Percentiles rank a stretch among this genome's conserved stretches.
phyloP scores from a whole-genome alignment of 257 asterid species.

The Solanum sitiens region DNA sequence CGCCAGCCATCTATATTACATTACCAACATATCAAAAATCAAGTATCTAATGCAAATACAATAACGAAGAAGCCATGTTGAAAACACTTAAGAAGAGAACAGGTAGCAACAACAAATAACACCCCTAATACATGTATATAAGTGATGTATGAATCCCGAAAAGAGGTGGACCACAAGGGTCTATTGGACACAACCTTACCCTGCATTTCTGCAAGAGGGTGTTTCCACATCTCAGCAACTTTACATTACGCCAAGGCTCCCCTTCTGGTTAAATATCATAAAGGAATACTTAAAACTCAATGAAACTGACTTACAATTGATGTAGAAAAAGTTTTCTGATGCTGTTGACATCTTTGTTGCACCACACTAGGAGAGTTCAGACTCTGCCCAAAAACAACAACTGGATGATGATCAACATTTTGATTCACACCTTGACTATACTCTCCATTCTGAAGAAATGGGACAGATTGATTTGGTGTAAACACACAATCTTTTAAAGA shows the following conservation, averaged over 20 bases:
- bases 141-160: no score
- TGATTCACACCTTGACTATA: conserved; percentile 10
- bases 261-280: background rate
- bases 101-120: no score
- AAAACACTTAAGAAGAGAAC: no score
- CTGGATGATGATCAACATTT: no score
- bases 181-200: background rate
- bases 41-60: no score
- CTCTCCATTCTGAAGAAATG: conserved; percentile 19
- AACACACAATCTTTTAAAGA: conserved; percentile 19
- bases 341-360: conserved; percentile 24
- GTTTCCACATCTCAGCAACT: no score
- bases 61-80: no score
- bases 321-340: conserved; percentile 27
- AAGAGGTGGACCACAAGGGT: no score
- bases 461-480: conserved; percentile 21
- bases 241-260: no score
- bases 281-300: background rate
- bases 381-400: conserved; percentile 2
- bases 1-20: conserved; percentile 16
- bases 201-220: background rate
- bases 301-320: conserved; percentile 29
- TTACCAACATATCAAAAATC: background rate
- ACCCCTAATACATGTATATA: no score
- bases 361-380: conserved; percentile 14